A percentile compares a stretch with the other conserved stretches of the same genome.
Evolutionary conservation across 2,329 filamentous ascomycete species (phyloP).

Genomic region (Ramularia endophylla): DNA sequence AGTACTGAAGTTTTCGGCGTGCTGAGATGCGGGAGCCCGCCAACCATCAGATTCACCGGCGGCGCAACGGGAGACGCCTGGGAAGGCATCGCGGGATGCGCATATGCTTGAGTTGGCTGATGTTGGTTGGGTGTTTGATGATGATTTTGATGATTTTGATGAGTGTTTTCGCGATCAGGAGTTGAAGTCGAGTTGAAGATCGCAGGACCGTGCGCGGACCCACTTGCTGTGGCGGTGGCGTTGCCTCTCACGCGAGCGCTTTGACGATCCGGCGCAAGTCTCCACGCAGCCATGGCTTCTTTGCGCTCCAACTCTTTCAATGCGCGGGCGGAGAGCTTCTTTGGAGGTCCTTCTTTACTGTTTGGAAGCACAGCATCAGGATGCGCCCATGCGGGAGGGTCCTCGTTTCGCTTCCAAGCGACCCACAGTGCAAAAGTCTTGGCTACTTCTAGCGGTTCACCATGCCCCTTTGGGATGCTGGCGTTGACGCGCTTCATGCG

Average conservation of each 20-base stretch:
- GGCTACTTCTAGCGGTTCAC: conserved; percentile 55
- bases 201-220: conserved; percentile 6
- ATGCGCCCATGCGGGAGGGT: conserved; percentile 56
- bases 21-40: conserved; percentile 31
- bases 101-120: conserved; percentile 14
- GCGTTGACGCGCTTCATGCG: conserved; percentile 54
- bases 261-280: conserved; percentile 40
- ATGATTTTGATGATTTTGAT: conserved; percentile 18
- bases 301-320: conserved; percentile 53
- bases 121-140: conserved; percentile 21
- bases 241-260: conserved; percentile 35
- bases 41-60: conserved; percentile 25
- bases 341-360: conserved; percentile 43
- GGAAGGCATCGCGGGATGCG: conserved; percentile 20
- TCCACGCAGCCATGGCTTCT: conserved; percentile 39
- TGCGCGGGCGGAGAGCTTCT: conserved; percentile 51
- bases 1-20: conserved; percentile 53
- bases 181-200: conserved; percentile 6
- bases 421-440: conserved; percentile 59
- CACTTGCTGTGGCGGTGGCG: conserved; percentile 4
- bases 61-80: conserved; percentile 14
- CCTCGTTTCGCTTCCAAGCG: conserved; percentile 61
- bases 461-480: conserved; percentile 57
- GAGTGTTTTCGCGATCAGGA: conserved; percentile 15
- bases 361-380: conserved; percentile 50